Evolutionary conservation across 345 rosid genomes (phyloP).

Genomic region (Murraya koenigii): DNA sequence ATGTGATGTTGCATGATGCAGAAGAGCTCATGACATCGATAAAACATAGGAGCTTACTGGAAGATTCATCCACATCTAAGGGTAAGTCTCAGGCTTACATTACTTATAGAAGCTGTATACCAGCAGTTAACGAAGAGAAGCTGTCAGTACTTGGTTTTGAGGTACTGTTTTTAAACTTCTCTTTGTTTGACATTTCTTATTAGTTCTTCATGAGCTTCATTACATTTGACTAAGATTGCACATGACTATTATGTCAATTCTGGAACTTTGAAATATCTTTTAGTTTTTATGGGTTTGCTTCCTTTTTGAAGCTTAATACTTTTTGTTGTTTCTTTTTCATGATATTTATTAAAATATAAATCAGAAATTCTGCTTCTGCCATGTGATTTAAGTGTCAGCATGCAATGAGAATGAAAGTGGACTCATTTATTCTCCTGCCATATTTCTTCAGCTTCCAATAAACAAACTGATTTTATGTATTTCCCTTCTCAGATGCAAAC

Average conservation of each 20-base stretch:
- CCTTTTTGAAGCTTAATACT: background rate
- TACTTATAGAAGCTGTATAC: conserved; percentile 89
- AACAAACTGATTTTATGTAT: background rate
- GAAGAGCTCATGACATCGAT: conserved; percentile 16
- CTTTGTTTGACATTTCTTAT: conserved; percentile 5
- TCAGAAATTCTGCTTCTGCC: background rate
- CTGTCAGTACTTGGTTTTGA: conserved; percentile 81
- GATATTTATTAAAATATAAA: background rate
- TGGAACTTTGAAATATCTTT: background rate
- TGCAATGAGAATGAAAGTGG: background rate
- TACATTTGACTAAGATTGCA: background rate
- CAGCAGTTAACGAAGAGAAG: conserved; percentile 62
- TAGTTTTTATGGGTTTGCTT: background rate
- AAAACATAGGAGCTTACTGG: conserved; percentile 45
- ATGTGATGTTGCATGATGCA: conserved; percentile 18
- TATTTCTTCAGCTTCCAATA: background rate
- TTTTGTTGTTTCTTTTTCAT: background rate
- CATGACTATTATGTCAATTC: background rate
- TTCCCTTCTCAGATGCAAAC: background rate
- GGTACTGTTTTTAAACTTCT: conserved; percentile 39
- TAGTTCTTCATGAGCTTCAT: conserved; percentile 1
- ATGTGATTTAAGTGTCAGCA: background rate
- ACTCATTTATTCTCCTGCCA: background rate
- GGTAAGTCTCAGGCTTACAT: conserved; percentile 49
- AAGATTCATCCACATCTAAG: conserved; percentile 34